Conservation (phyloP, 108 stramenopile genomes). For the Thalassiosira profunda region DNA sequence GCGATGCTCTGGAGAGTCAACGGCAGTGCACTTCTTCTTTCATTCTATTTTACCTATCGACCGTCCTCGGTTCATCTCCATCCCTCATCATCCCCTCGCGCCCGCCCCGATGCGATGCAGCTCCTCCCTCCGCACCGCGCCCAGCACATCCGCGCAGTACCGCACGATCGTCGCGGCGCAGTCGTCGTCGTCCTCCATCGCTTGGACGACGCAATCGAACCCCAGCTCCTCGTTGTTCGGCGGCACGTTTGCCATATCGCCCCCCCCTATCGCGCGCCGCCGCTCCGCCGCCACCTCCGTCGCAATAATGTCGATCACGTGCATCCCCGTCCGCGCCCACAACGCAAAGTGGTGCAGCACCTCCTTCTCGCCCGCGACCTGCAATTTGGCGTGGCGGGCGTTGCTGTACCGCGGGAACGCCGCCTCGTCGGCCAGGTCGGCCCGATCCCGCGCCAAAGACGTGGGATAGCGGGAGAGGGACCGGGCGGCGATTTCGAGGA, state of each 20-base stretch:
- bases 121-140: constrained; percentile 82
- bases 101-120: constrained; percentile 48
- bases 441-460: constrained; percentile 73
- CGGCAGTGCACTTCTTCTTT: no score
- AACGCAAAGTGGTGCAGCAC: constrained; percentile 85
- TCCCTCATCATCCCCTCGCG: no score
- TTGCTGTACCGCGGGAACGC: constrained; percentile 85
- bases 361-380: constrained; percentile 92
- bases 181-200: constrained; percentile 81
- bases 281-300: constrained; percentile 70
- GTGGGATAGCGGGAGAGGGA: constrained; percentile 81
- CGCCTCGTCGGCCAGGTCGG: constrained; percentile 64
- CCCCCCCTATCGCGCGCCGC: constrained; percentile 10
- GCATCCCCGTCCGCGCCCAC: constrained; percentile 79
- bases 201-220: constrained; percentile 69
- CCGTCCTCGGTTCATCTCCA: no score
- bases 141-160: constrained; percentile 89
- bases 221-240: constrained; percentile 37
- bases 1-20: no score
- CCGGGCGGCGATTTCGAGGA: constrained; percentile 64
- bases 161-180: constrained; percentile 81
- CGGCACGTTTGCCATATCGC: background rate
- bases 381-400: constrained; percentile 88
- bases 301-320: constrained; percentile 77
- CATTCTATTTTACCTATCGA: no score